Conservation (phyloP, 805 yeast species). For the Lachancea thermotolerans region DNA sequence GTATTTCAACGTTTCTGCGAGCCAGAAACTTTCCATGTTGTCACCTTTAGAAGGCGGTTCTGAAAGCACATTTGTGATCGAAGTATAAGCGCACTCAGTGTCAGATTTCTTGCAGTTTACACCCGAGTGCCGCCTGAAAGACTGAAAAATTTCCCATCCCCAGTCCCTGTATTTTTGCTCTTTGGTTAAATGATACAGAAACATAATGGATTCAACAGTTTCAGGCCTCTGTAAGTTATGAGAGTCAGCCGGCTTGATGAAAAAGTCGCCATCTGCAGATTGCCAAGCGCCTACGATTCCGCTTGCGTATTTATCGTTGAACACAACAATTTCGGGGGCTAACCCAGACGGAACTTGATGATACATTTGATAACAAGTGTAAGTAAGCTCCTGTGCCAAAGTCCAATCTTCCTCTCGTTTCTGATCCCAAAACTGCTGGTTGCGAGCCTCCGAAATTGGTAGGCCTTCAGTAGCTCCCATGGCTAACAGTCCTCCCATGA, state of each 20-base stretch:
- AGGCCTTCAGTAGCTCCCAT: constrained; percentile 81
- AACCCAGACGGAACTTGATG: constrained; percentile 68
- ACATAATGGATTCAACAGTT: constrained; percentile 82
- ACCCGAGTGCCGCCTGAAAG: constrained; percentile 54
- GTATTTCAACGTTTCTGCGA: constrained; percentile 87
- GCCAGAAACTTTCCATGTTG: constrained; percentile 89
- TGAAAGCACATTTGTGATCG: constrained; percentile 58
- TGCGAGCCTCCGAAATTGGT: constrained; percentile 48
- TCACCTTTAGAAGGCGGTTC: constrained; percentile 50
- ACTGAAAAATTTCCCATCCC: constrained; percentile 82
- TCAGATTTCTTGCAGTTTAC: constrained; percentile 35
- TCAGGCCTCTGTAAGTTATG: constrained; percentile 92
- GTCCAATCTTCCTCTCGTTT: constrained; percentile 55
- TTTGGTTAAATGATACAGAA: constrained; percentile 70
- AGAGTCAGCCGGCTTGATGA: constrained; percentile 60
- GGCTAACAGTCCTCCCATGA: constrained; percentile 82
- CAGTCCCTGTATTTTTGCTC: constrained; percentile 78
- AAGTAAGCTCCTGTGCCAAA: constrained; percentile 66
- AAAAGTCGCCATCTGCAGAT: constrained; percentile 46
- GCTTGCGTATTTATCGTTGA: constrained; percentile 43
- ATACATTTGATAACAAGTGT: constrained; percentile 82
- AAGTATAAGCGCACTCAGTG: constrained; percentile 42
- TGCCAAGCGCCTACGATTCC: constrained; percentile 26
- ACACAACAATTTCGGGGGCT: constrained; percentile 83
- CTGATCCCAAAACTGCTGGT: constrained; percentile 49